Evolutionary conservation across 2,329 filamentous ascomycete genomes (phyloP), one percentile per base, ranked within the genome.

Genomic region (Pseudopithomyces maydicus): DNA sequence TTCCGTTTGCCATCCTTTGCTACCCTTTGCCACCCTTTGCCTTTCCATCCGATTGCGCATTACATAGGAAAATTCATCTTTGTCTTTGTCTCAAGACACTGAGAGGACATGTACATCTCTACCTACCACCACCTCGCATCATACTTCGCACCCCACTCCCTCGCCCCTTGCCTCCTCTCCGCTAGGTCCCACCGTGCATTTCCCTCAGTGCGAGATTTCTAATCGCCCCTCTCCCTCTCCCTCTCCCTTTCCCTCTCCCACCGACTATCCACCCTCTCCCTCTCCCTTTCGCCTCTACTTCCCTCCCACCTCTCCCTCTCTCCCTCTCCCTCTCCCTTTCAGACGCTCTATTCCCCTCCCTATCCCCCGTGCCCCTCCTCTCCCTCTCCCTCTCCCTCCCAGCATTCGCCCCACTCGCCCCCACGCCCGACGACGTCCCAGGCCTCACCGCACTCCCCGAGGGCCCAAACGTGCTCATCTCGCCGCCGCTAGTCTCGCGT

Each of bases 401-500:
- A 29, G 8, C 26, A 29, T 5, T 8, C 26, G 5, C 26, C 26
- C 26, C 26, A 29, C 26, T 29, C 6, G 17, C 19, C 26, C 22
- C 23, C 47, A 33, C 45, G 15, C 17, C n/a, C 35, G 29, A 41
- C 49, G 29, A n/a, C 10, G 23, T 43, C 8, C n/a, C 39, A 15
- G 29, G n/a, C 38, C 35, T 35, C n/a, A 46, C 36, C 20, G 7
- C n/a, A 6, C n/a, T 23, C 15, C 23, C 49, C 15, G 39, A 22
- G 23, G 36, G 47, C 22, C 47, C 46, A 35, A 53, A 26, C 23
- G 33, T 51, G 26, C 44, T 47, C 62, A 74, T 62, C 48, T 74
- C 72, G 2, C 72, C 72, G 0, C 72, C 73, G 53, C 68, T 72
- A 1, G 72, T 75, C 48, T 76, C 71, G n/a, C 73, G 58, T 45